Percentiles rank a stretch among this genome's conserved stretches.
These are phyloP conservation scores for Pittosporum tobira DNA, from an alignment of 129 eudicot genomes.

Conservation along the genomic window DNA sequence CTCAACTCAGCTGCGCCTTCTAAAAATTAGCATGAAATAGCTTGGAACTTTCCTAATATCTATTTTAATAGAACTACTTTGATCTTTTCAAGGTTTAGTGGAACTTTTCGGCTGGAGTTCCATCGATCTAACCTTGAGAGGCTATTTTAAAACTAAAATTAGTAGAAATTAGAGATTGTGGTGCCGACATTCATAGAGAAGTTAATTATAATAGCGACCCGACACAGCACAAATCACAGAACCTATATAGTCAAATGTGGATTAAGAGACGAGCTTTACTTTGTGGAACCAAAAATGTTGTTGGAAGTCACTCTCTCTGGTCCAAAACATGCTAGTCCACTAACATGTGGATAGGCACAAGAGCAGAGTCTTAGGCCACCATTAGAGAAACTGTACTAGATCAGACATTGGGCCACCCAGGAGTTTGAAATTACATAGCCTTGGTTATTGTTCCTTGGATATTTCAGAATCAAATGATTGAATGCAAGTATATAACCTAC, in stretches of 20 bases:
- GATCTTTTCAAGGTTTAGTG: too few species aligned
- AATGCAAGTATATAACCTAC: too few species aligned
- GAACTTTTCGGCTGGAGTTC: too few species aligned
- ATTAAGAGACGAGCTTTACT: constrained; percentile 1
- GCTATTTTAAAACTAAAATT: neutral
- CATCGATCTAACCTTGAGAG: neutral
- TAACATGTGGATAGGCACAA: neutral
- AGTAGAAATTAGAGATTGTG: neutral
- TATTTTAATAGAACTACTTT: too few species aligned
- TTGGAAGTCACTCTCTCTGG: neutral
- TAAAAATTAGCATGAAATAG: too few species aligned
- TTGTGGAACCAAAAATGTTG: constrained; percentile 9
- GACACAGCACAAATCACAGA: neutral
- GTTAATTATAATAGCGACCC: neutral
- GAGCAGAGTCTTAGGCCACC: neutral
- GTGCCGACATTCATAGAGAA: constrained; percentile 1
- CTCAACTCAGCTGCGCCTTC: too few species aligned
- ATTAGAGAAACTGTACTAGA: neutral
- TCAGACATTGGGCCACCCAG: neutral
- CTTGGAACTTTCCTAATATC: too few species aligned
- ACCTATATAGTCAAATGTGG: neutral
- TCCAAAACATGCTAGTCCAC: neutral
- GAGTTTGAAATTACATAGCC: neutral
- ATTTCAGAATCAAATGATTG: too few species aligned
- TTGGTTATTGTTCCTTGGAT: too few species aligned